phyloP scores from a whole-genome alignment of 352 stramenopile genomes.

The Pythium aphanidermatum region DNA sequence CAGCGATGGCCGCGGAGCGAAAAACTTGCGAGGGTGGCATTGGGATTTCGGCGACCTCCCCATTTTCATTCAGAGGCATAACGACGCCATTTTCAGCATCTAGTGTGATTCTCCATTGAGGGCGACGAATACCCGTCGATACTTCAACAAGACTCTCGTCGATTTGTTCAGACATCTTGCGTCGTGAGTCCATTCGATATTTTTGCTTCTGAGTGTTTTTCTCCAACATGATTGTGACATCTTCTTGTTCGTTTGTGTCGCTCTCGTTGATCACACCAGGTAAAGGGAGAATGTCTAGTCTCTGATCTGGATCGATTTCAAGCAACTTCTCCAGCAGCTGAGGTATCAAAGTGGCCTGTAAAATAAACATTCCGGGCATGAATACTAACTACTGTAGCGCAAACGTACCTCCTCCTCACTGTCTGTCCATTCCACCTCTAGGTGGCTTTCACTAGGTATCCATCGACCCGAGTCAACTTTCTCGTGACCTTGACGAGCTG shows the following conservation, averaged over 20 bases:
- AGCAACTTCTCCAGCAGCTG: slow-evolving; percentile 22
- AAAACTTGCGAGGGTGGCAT: slow-evolving; percentile 33
- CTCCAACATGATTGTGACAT: not conserved
- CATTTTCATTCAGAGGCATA: slow-evolving; percentile 18
- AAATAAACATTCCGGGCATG: too few relatives aligned
- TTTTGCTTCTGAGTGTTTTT: slow-evolving; percentile 18
- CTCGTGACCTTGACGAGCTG: too few relatives aligned
- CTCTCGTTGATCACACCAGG: too few relatives aligned
- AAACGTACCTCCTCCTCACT: too few relatives aligned
- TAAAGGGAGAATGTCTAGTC: too few relatives aligned
- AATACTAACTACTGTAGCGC: too few relatives aligned
- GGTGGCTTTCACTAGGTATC: too few relatives aligned
- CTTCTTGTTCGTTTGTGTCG: too few relatives aligned
- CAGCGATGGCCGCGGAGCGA: slow-evolving; percentile 26
- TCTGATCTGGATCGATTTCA: too few relatives aligned
- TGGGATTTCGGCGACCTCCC: slow-evolving; percentile 18
- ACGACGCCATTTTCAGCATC: slow-evolving; percentile 28
- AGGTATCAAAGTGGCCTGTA: not conserved
- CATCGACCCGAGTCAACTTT: too few relatives aligned
- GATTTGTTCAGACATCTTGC: slow-evolving; percentile 33
- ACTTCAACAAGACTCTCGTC: slow-evolving; percentile 15
- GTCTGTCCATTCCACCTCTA: too few relatives aligned
- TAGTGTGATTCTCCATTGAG: slow-evolving; percentile 42
- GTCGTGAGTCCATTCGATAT: slow-evolving; percentile 35
- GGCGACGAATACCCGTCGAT: slow-evolving; percentile 21